Evolutionary conservation across 1,139 yeast species (phyloP), one percentile per base, ranked within the genome.

Genomic region (Petasospora fabianii): DNA sequence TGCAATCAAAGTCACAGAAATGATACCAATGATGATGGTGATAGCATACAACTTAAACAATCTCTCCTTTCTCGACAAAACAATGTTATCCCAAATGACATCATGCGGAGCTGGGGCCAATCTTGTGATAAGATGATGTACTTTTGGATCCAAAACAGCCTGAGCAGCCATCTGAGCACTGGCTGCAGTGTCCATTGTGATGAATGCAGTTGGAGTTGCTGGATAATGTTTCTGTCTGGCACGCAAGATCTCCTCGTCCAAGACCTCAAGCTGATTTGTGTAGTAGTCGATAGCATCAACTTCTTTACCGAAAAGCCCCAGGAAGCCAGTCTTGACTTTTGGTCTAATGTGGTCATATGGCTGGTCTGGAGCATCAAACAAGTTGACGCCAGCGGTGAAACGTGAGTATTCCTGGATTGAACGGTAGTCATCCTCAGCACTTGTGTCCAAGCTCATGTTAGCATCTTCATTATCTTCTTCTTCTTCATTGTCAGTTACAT

Each of bases 101-200:
- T 84, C 94, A 44, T 80, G 80, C 1, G 92, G 90, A 10, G 92
- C 88, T 2, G 94, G 94, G 0, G 94, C 94, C 41, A 83, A 63
- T 28, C 75, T 68, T 0, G 85, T 82, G 44, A 83, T 80, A 41
- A 84, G 65, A 50, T 78, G 80, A 55, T 82, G 80, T 9, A 81
- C 88, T 44, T 86, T 68, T 6, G 92, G 92, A 54, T 84, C 92
- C 39, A 84, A 60, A 0, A 84, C 84, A 0, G 92, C 84, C 55
- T 84, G 94, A 0, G 92, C 92, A 3, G 86, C 84, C 86, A 83
- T 82, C 60, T 84, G 94, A 0, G 92, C 92, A 34, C 84, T 77
- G 0, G 92, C 92, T 1, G 83, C 92, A 0, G 87, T 77, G 48
- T 82, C 87, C 92, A 84, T 82, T 1, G 92, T 84, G 6, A 84